Base-by-base conservation (phyloP, 768 basidiomycete genomes). In the Suillus decipiens region DNA sequence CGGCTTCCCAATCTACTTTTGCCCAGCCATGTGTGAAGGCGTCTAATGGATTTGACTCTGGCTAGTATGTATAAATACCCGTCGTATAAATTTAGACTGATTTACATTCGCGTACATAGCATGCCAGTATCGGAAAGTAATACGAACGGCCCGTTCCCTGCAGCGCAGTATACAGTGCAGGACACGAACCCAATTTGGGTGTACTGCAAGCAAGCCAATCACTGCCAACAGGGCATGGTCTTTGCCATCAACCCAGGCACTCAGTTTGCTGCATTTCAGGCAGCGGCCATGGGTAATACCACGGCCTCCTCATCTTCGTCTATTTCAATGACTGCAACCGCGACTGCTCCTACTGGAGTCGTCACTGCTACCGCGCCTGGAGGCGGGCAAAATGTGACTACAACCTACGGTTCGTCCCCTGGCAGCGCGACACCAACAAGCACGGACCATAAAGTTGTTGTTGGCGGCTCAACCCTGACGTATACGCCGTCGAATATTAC, bases 161-260 rank as follows among this genome's bases (percentile, higher is more conserved):
- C 76, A 6, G 84, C 84, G 0, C 70, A 79, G 59, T 75, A 82
- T 54, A 74, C 68, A 3, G 77, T 88, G 2, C 41, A 64, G 6
- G 76, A 81, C 63, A 75, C 70, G 3, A 73, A 81, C 61, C 84
- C 87, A 3, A 73, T 84, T 61, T 88, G 86, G 86, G 78, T 85
- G 10, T 88, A 80, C 74, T 88, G 87, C 71, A 75, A 79, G 19
- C 87, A 88, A 70, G 72, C 73, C 17, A 74, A 75, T 58, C 87
- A 89, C 71, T 88, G 87, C 62, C 78, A 79, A 47, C 71, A 76
- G 39, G 86, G 87, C 17, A 89, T 88, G 88, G 87, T 89, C 36
- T 86, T 88, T 70, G 84, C 86, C 31, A 75, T 88, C 67, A 89
- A 89, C 70, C 82, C 87, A 3, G 85, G 81, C 17, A 72, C 77